A percentile compares a stretch with the other conserved stretches of the same genome.
Evolutionary conservation across 1,284 basidiomycete species (phyloP).

Genomic region (Pseudozyma tsukubaensis): DNA sequence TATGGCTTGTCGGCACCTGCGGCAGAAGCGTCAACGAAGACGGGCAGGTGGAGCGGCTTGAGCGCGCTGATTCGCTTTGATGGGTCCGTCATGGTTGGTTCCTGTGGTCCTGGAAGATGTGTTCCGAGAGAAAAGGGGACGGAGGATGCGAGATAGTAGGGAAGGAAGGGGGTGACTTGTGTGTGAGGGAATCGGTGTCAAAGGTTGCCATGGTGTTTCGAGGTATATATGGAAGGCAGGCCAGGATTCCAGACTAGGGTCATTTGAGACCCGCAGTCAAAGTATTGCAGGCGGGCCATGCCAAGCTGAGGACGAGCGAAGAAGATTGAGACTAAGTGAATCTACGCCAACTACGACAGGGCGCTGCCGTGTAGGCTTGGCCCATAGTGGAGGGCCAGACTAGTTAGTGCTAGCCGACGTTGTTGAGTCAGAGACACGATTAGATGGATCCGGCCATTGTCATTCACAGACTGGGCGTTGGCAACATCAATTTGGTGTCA

Average conservation of each 20-base stretch:
- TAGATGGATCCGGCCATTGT: constrained; percentile 18
- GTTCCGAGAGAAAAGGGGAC: background rate
- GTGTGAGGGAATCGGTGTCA: background rate
- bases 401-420: constrained; percentile 1
- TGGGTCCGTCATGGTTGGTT: constrained; percentile 22
- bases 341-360: background rate
- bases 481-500: constrained; percentile 6
- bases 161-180: constrained; percentile 1
- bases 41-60: constrained; percentile 32
- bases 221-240: constrained; percentile 7
- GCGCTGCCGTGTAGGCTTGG: background rate
- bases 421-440: constrained; percentile 8
- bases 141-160: no score
- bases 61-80: constrained; percentile 26
- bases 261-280: background rate
- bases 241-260: background rate
- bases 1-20: constrained; percentile 34
- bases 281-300: background rate
- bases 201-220: background rate
- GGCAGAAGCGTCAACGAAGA: constrained; percentile 38
- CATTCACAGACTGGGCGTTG: constrained; percentile 10
- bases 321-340: background rate
- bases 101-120: background rate
- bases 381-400: constrained; percentile 9
- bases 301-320: background rate